Base-by-base conservation (phyloP, 495 filamentous ascomycete genomes). In the Thermothielavioides terrestris region DNA sequence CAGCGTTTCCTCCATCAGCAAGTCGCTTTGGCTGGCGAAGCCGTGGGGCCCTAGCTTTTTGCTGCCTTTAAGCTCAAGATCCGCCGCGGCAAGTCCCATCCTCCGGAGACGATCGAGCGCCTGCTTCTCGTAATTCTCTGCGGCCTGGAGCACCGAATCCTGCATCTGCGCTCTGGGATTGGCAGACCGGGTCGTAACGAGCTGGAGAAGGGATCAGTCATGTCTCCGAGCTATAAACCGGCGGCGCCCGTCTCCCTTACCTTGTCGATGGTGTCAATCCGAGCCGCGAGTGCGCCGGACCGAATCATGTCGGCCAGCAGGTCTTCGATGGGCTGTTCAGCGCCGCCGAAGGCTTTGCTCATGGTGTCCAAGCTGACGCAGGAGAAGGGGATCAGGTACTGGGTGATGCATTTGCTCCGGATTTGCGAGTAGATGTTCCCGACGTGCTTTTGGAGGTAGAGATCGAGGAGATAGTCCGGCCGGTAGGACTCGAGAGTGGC, bases 361-460 rank as follows among this genome's bases (percentile, higher is more conserved):
- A 92, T 77, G 20, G 77, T 84, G 9, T 79, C 74, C 6, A 92
- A 66, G 3, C 78, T 85, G 37, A 89, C 84, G 32, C 78, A 80
- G 21, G 80, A 88, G 63, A 88, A 92, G 1, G 88, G 87, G 21
- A 87, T 72, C 41, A 89, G 80, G 64, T 94, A 97, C 62, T 95
- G 88, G 42, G 91, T 77, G 52, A 98, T 96, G 47, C 89, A 85
- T 65, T 96, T 96, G 57, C 78, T 85, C 52, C 94, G 79, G 58
- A 98, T 85, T 38, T 72, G 66, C 18, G 74, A 68, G 68, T 86
- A 89, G 22, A 98, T 69, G 4, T 70, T 69, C n/a, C 70, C 55
- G 17, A 94, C 70, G 43, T 92, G 86, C 42, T 75, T 79, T 38
- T 89, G 84, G 4, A 98, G 77, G 63, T 96, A 83, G 28, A 96